phyloP scores from a whole-genome alignment of 1,139 yeast species.

The Blastobotrys capitulatus region DNA sequence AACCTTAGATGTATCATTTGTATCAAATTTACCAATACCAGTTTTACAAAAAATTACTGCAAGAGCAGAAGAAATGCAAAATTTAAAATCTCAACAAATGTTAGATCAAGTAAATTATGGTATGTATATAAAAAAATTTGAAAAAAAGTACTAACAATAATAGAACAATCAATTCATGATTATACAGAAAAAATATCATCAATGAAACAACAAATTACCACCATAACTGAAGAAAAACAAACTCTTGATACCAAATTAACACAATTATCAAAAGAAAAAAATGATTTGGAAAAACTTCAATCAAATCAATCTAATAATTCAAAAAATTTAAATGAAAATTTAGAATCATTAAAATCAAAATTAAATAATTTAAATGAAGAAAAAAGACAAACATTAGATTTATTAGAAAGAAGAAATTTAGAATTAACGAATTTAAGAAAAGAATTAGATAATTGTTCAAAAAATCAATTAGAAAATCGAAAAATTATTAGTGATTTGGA shows the following conservation, averaged over 20 bases:
- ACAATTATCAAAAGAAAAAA: slow-evolving; percentile 29
- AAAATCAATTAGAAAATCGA: slow-evolving; percentile 44
- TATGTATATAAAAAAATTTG: slow-evolving; percentile 14
- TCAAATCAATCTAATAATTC: background rate
- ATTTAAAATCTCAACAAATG: slow-evolving; percentile 46
- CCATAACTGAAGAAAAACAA: slow-evolving; percentile 28
- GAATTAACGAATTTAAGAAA: slow-evolving; percentile 47
- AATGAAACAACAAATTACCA: slow-evolving; percentile 32
- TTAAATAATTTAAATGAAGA: slow-evolving; percentile 30
- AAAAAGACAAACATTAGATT: slow-evolving; percentile 37
- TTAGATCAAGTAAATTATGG: slow-evolving; percentile 41
- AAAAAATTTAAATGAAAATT: background rate
- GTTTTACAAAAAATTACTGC: slow-evolving; percentile 36
- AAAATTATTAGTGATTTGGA: slow-evolving; percentile 38
- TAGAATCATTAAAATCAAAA: slow-evolving; percentile 14
- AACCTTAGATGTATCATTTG: slow-evolving; percentile 21
- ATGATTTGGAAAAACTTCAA: slow-evolving; percentile 21
- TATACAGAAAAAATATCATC: slow-evolving; percentile 34
- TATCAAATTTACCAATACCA: slow-evolving; percentile 22
- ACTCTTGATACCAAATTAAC: slow-evolving; percentile 32
- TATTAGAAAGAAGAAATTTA: slow-evolving; percentile 41
- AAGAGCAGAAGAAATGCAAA: slow-evolving; percentile 45
- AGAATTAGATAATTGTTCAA: slow-evolving; percentile 48
- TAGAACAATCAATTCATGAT: slow-evolving; percentile 46
- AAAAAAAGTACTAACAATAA: background rate